Conservation (phyloP, 2,329 filamentous ascomycete genomes). For the Bisporella sp. region DNA sequence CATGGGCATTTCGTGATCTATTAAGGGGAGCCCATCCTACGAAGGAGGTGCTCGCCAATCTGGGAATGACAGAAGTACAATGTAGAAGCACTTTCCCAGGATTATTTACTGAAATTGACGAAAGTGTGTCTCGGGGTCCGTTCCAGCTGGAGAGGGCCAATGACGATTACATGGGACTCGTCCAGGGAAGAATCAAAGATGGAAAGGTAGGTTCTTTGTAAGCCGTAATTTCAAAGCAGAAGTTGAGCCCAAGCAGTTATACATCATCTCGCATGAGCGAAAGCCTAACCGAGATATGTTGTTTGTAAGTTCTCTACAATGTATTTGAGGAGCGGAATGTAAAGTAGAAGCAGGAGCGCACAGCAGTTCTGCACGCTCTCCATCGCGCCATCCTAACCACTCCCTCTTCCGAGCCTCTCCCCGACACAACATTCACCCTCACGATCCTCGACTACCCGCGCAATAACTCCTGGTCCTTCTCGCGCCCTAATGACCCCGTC, state of each 20-base stretch:
- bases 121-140: constrained; percentile 35
- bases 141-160: constrained; percentile 33
- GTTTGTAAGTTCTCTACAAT: constrained; percentile 19
- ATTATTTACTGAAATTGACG: constrained; percentile 39
- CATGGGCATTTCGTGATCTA: too few species aligned
- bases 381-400: constrained; percentile 44
- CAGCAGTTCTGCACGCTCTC: constrained; percentile 46
- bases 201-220: constrained; percentile 28
- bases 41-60: constrained; percentile 5
- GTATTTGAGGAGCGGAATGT: neutral
- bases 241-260: constrained; percentile 28
- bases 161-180: constrained; percentile 31
- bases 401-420: constrained; percentile 32
- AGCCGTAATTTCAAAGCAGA: too few species aligned
- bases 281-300: constrained; percentile 38
- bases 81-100: constrained; percentile 40
- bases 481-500: constrained; percentile 35
- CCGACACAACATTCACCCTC: constrained; percentile 45
- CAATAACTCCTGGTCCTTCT: constrained; percentile 39
- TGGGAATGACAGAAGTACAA: constrained; percentile 33
- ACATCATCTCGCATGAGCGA: constrained; percentile 36
- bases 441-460: constrained; percentile 43
- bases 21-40: too few species aligned
- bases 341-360: constrained; percentile 32
- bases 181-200: constrained; percentile 36